Evolutionary conservation across 371 early-diverging fungal species (phyloP).

Genomic region (Blastocladiella emersonii): DNA sequence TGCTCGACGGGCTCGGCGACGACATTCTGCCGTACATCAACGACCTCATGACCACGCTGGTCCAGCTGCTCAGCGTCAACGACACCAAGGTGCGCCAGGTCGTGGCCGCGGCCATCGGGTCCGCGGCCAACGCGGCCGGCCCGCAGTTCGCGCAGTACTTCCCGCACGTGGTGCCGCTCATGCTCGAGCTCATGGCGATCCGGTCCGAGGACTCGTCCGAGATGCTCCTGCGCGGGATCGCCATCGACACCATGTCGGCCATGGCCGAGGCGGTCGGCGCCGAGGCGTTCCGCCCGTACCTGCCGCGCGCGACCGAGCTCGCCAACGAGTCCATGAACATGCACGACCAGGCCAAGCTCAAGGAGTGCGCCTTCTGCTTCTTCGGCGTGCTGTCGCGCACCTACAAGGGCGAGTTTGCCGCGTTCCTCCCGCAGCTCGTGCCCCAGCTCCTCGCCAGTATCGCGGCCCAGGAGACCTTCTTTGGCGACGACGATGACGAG

Average conservation of each 20-base stretch:
- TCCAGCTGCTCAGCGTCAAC: conserved; percentile 49
- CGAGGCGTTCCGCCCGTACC: conserved; percentile 59
- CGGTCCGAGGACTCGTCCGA: conserved; percentile 43
- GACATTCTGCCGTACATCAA: conserved; percentile 67
- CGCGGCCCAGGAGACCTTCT: conserved; percentile 39
- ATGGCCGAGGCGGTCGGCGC: conserved; percentile 78
- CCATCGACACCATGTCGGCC: conserved; percentile 71
- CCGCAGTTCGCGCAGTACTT: conserved; percentile 65
- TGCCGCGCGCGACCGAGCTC: conserved; percentile 53
- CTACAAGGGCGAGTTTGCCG: conserved; percentile 66
- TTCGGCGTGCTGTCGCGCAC: conserved; percentile 69
- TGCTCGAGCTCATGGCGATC: conserved; percentile 55
- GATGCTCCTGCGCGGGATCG: conserved; percentile 62
- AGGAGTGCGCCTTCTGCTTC: conserved; percentile 74
- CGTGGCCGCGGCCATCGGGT: conserved; percentile 70
- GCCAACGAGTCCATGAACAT: conserved; percentile 62
- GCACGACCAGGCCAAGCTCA: conserved; percentile 46
- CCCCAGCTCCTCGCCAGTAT: conserved; percentile 61
- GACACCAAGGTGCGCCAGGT: conserved; percentile 19
- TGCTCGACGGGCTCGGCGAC: conserved; percentile 65
- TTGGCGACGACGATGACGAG: conserved; percentile 38
- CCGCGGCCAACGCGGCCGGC: conserved; percentile 75
- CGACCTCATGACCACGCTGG: conserved; percentile 59
- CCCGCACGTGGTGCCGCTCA: conserved; percentile 47
- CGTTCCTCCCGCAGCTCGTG: conserved; percentile 56